Evolutionary conservation across 2,329 filamentous ascomycete genomes (phyloP).

Genomic region (Apiospora saccharicola): DNA sequence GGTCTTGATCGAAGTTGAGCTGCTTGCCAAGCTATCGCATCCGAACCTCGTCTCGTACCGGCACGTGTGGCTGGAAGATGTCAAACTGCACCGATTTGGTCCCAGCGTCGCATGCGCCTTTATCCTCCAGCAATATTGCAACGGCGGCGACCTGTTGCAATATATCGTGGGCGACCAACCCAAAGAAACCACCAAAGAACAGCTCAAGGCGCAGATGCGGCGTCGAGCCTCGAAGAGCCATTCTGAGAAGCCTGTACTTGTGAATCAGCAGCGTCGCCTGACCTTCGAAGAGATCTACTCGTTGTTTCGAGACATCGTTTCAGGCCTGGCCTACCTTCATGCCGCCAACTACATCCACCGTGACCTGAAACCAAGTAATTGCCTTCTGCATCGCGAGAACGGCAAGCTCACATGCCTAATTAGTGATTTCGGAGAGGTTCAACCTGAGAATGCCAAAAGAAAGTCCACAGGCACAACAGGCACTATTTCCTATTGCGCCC

Average conservation of each 20-base stretch:
- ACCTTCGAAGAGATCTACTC: conserved; percentile 95
- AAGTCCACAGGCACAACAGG: conserved; percentile 93
- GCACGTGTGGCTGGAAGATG: conserved; percentile 96
- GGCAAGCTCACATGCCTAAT: conserved; percentile 81
- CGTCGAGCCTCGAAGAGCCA: conserved; percentile 78
- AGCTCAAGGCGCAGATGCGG: conserved; percentile 87
- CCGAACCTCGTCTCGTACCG: conserved; percentile 96
- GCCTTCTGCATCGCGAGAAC: conserved; percentile 81
- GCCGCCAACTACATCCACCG: conserved; percentile 93
- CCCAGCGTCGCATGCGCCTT: conserved; percentile 94
- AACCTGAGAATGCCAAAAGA: conserved; percentile 80
- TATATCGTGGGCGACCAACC: conserved; percentile 78
- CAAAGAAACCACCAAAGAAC: conserved; percentile 75
- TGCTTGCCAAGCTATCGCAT: conserved; percentile 90
- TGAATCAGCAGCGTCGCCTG: conserved; percentile 51
- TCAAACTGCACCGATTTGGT: conserved; percentile 82
- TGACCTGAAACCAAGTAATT: conserved; percentile 96
- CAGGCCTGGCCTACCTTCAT: conserved; percentile 89
- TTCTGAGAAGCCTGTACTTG: conserved; percentile 64
- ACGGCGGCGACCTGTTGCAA: conserved; percentile 86
- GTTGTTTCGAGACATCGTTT: conserved; percentile 94
- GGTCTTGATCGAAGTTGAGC: conserved; percentile 88
- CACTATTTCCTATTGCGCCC: conserved; percentile 96
- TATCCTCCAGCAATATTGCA: conserved; percentile 98
- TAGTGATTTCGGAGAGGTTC: conserved; percentile 97